These are phyloP conservation scores for Tanacetum coccineum DNA, from an alignment of 129 eudicot species.

Conservation along the genomic window DNA sequence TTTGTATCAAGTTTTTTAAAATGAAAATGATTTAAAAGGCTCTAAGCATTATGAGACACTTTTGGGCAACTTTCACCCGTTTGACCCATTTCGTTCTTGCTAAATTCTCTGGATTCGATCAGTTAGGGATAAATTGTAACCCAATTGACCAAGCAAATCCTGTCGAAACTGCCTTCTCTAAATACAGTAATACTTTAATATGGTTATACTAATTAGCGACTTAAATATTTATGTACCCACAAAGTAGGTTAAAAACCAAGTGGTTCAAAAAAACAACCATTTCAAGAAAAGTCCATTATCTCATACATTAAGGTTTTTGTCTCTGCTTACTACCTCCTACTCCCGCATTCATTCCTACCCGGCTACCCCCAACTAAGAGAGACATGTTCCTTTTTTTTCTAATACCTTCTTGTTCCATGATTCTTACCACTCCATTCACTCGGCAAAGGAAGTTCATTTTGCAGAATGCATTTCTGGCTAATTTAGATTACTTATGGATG, in stretches of 20 bases:
- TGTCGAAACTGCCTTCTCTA: neutral
- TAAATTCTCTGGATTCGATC: no score
- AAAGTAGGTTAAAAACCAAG: constrained; percentile 15
- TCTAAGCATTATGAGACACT: neutral
- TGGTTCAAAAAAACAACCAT: constrained; percentile 23
- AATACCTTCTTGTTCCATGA: constrained; percentile 20
- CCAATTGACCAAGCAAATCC: neutral
- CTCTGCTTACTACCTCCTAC: constrained; percentile 22
- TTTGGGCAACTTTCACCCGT: neutral
- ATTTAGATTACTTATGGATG: constrained; percentile 18
- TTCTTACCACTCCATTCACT: constrained; percentile 1
- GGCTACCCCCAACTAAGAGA: constrained; percentile 18
- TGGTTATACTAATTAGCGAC: constrained; percentile 16
- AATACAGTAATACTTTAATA: neutral
- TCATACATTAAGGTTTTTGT: constrained; percentile 22
- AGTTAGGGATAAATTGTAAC: neutral
- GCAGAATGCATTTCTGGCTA: constrained; percentile 14
- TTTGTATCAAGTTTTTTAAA: neutral
- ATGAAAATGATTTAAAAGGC: neutral
- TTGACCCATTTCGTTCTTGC: neutral
- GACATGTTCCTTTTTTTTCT: constrained; percentile 11
- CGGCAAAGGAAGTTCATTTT: neutral
- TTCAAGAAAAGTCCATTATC: constrained; percentile 21
- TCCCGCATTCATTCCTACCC: constrained; percentile 7
- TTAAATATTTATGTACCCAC: constrained; percentile 15